Base-by-base conservation (phyloP, 2,329 filamentous ascomycete genomes). In the Arachnopeziza araneosa region DNA sequence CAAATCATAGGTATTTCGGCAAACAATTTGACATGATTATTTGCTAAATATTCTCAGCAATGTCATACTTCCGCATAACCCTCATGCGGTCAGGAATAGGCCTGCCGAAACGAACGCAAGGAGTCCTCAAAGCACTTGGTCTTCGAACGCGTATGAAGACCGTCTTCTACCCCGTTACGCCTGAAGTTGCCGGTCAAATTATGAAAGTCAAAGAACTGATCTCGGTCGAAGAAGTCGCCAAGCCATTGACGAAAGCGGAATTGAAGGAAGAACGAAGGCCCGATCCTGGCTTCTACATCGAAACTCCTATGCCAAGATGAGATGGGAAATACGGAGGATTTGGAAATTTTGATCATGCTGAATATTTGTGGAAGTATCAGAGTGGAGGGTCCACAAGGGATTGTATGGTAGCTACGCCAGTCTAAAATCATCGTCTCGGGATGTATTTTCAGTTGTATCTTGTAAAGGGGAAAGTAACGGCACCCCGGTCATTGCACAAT, bases 141-240 rank as follows among this genome's bases (percentile, higher is more conserved):
- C 80, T 91, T 52, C 84, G 83, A 65, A 88, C 87, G 74, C 84
- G 88, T 68, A 88, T 89, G 83, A 80, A 78, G 32, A 90, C 86
- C 53, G 87, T 90, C 70, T 91, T 89, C 78, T 83, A 89, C 72
- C 86, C 86, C 36, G 87, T 90, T 60, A 80, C 82, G 22, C 83
- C 81, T 23, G 82, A 85, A 55, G 80, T 87, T 53, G 88, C 88
- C 10, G 88, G 88, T 72, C 85, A 89, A 69, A 89, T 91, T 69
- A 88, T 90, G 83, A 84, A 83, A 71, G 86, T 91, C 65, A 91
- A 91, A 74, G 88, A 91, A 70, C 74, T 91, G 59, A 83, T 91
- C 10, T 80, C 85, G 52, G 86, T 90, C 8, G 78, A 81, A 62
- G 87, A 90, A 69, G 86, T 89, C n/a, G 81, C 85, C 44, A 74